A percentile compares a stretch with the other conserved stretches of the same genome.
Evolutionary conservation across 116 monocot genomes (phyloP).

Genomic region (Cymodocea nodosa): DNA sequence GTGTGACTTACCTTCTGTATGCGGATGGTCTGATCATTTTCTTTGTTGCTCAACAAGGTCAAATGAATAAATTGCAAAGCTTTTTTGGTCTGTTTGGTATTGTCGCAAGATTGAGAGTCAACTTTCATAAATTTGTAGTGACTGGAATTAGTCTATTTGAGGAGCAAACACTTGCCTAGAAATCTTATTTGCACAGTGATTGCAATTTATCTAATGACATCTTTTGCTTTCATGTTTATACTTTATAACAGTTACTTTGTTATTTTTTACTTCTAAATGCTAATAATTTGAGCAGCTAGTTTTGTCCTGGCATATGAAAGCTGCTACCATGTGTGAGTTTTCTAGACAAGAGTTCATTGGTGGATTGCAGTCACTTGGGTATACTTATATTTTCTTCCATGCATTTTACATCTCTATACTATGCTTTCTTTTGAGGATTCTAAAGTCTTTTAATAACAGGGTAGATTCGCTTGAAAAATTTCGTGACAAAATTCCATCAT

Average conservation of each 20-base stretch:
- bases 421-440: background rate
- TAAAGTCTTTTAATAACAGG: constrained; percentile 33
- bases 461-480: constrained; percentile 85
- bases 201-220: background rate
- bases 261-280: background rate
- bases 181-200: background rate
- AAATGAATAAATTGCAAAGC: no score
- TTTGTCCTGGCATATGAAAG: constrained; percentile 97
- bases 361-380: constrained; percentile 89
- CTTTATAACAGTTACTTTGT: background rate
- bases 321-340: constrained; percentile 98
- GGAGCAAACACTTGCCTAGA: no score
- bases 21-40: no score
- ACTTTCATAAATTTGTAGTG: no score
- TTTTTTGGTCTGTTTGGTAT: no score
- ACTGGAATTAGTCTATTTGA: no score
- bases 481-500: constrained; percentile 68
- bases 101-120: no score
- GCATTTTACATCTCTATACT: background rate
- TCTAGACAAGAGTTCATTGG: constrained; percentile 76
- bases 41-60: no score
- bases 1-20: no score
- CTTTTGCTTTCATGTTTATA: background rate
- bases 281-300: constrained; percentile 40
- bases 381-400: background rate